A percentile compares a stretch with the other conserved stretches of the same genome.
These are phyloP conservation scores for Vitellaria paradoxa DNA, from an alignment of 179 eudicot genomes.

Conservation along the genomic window DNA sequence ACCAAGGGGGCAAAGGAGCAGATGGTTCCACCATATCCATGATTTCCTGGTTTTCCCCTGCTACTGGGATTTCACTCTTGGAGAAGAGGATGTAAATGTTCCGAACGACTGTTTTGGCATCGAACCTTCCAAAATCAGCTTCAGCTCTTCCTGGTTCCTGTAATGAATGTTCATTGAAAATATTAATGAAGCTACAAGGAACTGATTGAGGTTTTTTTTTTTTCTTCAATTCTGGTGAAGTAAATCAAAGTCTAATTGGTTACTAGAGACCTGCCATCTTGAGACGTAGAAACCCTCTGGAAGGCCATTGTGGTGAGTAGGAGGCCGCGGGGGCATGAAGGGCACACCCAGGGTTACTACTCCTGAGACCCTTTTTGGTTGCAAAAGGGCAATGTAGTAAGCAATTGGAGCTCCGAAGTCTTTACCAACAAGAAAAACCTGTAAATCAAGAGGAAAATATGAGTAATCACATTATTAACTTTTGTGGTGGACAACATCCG, in stretches of 20 bases:
- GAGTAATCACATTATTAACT: too few species aligned
- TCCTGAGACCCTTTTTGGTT: conserved; percentile 38
- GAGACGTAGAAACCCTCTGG: conserved; percentile 46
- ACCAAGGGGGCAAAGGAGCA: conserved; percentile 69
- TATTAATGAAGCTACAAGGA: neutral
- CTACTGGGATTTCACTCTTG: conserved; percentile 58
- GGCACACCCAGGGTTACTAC: conserved; percentile 45
- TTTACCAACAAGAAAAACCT: conserved; percentile 43
- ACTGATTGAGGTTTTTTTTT: neutral
- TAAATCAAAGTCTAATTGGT: too few species aligned
- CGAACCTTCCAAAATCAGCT: conserved; percentile 66
- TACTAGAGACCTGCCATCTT: conserved; percentile 40
- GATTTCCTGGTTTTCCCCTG: conserved; percentile 56
- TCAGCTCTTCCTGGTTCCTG: conserved; percentile 80
- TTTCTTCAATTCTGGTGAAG: neutral
- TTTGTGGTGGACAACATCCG: too few species aligned
- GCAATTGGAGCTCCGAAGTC: conserved; percentile 41
- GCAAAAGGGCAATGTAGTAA: conserved; percentile 29
- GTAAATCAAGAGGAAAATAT: neutral
- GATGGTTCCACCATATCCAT: conserved; percentile 63
- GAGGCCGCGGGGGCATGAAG: conserved; percentile 24
- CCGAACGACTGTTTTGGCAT: conserved; percentile 57
- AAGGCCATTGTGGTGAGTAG: neutral
- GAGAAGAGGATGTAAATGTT: conserved; percentile 68
- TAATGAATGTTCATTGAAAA: neutral